Evolutionary conservation across 371 early-diverging fungal species (phyloP), one percentile per base, ranked within the genome.

Genomic region (Mortierella sp.): DNA sequence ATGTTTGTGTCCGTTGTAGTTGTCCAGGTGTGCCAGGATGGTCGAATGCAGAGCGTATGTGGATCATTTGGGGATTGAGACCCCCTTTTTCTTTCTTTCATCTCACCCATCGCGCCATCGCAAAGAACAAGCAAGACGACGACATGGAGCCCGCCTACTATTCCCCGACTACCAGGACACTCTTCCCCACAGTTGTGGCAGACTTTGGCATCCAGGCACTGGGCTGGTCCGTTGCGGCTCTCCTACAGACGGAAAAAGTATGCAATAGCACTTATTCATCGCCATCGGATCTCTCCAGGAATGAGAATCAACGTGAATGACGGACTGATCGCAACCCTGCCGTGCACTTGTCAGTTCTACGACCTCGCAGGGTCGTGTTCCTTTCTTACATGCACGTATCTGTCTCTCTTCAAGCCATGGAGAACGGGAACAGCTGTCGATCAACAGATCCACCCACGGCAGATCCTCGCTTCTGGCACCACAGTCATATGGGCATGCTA

Each of bases 231-330:
- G 22, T 71, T 13, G 62, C 78, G 0, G 63, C 71, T 12, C 34
- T 57, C 21, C 37, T 71, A 4, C 78, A 71, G 51, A 71, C 78
- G 5, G 78, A 78, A 29, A 78, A 71, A 66, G 77, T 76, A 62
- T 17, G 39, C 21, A 25, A 31, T 56, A 31, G 19, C 28, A 17
- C 4, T 8, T 27, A 19, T 40, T 48, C 48, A 31, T 2, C 22
- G 21, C 14, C 7, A 34, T 34, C 34, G 34, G 10, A 34, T 34
- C 21, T 19, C 19, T 53, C 37, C 7, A 22, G 4, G 34, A 34
- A 10, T 10, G 10, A 7, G 34, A 4, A 34, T 34, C 34, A 34
- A 34, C 34, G 7, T 34, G 34, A 34, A 34, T 10, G 10, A 34
- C 10, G 10, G 10, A 7, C 34, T 34, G 34, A 34, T 34, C 34